Evolutionary conservation across 371 early-diverging fungal species (phyloP).

Genomic region (Mucor velutinosus): DNA sequence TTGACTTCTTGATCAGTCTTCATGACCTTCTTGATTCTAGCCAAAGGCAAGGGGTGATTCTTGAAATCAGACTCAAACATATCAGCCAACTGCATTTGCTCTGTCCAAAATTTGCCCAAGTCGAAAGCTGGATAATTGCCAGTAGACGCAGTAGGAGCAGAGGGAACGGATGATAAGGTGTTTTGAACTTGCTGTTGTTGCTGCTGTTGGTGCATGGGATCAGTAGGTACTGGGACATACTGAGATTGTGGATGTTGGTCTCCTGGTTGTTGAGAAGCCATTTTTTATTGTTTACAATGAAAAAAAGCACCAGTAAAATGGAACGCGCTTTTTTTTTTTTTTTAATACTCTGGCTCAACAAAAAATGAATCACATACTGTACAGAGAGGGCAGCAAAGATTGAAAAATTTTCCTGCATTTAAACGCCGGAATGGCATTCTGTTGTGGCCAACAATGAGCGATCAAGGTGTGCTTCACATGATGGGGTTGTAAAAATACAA

Average conservation of each 20-base stretch:
- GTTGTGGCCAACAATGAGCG: no score
- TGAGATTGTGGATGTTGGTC: constrained; percentile 13
- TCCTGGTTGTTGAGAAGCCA: constrained; percentile 14
- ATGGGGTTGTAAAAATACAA: neutral
- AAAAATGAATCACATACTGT: neutral
- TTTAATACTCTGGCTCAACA: neutral
- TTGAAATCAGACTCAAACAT: constrained; percentile 79
- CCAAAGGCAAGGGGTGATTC: constrained; percentile 93
- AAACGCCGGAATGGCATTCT: neutral
- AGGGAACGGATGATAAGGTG: neutral
- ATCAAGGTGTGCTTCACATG: no score
- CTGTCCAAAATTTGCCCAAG: constrained; percentile 50
- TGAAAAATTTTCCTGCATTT: neutral
- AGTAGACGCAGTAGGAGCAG: neutral
- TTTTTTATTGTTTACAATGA: neutral
- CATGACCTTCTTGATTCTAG: constrained; percentile 99
- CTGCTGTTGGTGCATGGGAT: neutral
- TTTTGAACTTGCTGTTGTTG: constrained; percentile 8
- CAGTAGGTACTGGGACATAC: constrained; percentile 11
- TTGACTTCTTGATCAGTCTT: constrained; percentile 98
- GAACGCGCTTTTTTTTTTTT: constrained; percentile 4
- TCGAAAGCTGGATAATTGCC: constrained; percentile 51
- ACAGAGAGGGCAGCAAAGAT: neutral
- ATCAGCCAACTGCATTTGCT: constrained; percentile 40
- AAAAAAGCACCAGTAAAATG: constrained; percentile 5